Conservation (phyloP, 768 basidiomycete genomes). For the Hygrocybe coccinea region DNA sequence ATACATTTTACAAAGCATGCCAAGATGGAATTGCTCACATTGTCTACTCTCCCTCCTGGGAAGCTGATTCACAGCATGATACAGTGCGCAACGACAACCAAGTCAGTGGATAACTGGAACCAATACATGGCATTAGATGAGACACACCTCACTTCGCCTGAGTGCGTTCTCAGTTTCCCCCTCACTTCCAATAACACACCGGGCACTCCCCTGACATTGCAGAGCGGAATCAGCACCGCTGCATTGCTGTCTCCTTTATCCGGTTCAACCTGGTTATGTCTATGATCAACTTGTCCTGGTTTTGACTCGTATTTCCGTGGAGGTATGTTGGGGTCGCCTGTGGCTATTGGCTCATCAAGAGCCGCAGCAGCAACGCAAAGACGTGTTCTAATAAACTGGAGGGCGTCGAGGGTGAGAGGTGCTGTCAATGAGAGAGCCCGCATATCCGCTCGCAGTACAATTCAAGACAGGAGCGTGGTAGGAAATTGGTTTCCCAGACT, state of each 20-base stretch:
- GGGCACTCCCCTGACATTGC: constrained; percentile 63
- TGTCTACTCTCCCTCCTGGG: constrained; percentile 68
- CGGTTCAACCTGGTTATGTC: constrained; percentile 8
- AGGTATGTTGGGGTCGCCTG: neutral
- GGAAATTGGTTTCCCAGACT: neutral
- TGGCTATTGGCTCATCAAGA: neutral
- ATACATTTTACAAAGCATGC: constrained; percentile 9
- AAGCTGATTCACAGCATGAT: constrained; percentile 44
- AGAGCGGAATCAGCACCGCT: constrained; percentile 71
- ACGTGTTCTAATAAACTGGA: neutral
- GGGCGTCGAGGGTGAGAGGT: constrained; percentile 2
- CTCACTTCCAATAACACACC: constrained; percentile 71
- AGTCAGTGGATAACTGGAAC: neutral
- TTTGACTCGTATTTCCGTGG: neutral
- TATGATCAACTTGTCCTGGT: constrained; percentile 3
- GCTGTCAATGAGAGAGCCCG: neutral
- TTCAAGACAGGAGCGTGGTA: neutral
- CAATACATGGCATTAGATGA: neutral
- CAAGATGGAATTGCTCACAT: constrained; percentile 35
- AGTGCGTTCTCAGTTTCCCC: constrained; percentile 61
- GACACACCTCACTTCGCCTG: constrained; percentile 75
- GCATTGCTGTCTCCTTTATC: constrained; percentile 34
- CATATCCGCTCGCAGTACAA: neutral
- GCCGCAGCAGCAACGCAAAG: neutral
- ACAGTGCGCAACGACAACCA: neutral